phyloP scores from a whole-genome alignment of 2,329 filamentous ascomycete species.

The Torrubiella hemipterigena region DNA sequence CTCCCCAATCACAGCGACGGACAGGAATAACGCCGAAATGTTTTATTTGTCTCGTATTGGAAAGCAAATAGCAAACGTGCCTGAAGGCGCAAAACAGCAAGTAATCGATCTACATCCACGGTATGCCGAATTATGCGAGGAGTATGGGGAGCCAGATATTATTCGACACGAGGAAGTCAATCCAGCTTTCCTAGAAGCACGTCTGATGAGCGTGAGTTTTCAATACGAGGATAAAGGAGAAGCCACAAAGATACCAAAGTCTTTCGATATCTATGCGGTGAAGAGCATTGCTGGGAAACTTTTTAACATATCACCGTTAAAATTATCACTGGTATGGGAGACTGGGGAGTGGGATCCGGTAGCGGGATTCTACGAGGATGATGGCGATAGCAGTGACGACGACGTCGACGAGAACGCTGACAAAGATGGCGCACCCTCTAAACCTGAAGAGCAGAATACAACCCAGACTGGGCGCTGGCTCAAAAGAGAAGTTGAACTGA shows the following conservation, averaged over 20 bases:
- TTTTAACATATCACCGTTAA: conserved; percentile 54
- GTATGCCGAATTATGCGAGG: conserved; percentile 60
- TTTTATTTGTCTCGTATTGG: conserved; percentile 85
- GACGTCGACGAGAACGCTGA: conserved; percentile 35
- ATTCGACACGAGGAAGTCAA: conserved; percentile 47
- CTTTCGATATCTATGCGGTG: conserved; percentile 69
- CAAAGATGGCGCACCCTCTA: conserved; percentile 14
- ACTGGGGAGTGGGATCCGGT: conserved; percentile 85
- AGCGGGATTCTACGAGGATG: conserved; percentile 46
- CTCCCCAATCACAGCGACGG: conserved; percentile 55
- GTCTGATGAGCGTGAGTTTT: conserved; percentile 57
- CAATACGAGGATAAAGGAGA: conserved; percentile 13
- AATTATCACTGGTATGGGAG: conserved; percentile 66
- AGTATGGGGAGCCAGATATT: conserved; percentile 62
- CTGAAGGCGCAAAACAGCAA: conserved; percentile 36
- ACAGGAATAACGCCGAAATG: conserved; percentile 79
- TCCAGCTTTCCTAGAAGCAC: conserved; percentile 70
- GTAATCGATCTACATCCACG: conserved; percentile 57
- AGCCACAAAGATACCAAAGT: conserved; percentile 51
- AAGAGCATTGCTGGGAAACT: conserved; percentile 64
- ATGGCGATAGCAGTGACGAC: conserved; percentile 41
- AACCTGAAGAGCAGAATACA: conserved; percentile 17
- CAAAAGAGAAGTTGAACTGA: conserved; percentile 67
- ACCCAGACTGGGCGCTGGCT: conserved; percentile 47
- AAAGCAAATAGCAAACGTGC: conserved; percentile 54